phyloP scores from a whole-genome alignment of 768 basidiomycete species.

The Mrakia gelida region DNA sequence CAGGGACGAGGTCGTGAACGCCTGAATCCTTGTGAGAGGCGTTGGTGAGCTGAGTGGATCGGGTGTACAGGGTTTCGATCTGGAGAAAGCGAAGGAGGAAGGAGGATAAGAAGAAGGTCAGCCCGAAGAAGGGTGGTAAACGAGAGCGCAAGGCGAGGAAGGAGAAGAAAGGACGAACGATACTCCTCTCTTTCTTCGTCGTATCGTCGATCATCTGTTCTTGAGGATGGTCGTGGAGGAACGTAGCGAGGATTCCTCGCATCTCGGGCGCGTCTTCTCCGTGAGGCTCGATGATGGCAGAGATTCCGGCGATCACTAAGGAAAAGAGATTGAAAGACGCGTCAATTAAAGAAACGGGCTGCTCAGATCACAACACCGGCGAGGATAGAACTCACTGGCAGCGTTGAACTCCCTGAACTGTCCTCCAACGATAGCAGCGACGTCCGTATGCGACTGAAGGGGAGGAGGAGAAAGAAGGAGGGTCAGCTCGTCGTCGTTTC shows the following conservation, averaged over 20 bases:
- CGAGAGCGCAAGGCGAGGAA: not conserved
- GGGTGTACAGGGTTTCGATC: constrained; percentile 30
- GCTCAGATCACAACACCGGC: not conserved
- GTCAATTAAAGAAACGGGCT: not conserved
- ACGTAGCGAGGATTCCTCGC: constrained; percentile 73
- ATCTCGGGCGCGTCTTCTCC: constrained; percentile 65
- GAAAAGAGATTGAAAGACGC: not conserved
- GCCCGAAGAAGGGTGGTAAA: not conserved
- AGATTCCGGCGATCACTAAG: constrained; percentile 77
- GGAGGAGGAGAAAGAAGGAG: not conserved
- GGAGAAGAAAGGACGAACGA: constrained; percentile 10
- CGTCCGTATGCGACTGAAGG: constrained; percentile 19
- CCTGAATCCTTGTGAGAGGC: constrained; percentile 2
- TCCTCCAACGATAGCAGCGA: constrained; percentile 28
- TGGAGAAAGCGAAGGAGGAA: not conserved
- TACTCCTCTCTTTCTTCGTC: constrained; percentile 33
- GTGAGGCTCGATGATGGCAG: constrained; percentile 71
- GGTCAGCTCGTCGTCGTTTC: not conserved
- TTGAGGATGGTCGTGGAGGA: constrained; percentile 62
- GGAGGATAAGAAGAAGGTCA: not conserved
- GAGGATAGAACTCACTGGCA: not conserved
- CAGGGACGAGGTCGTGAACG: constrained; percentile 20
- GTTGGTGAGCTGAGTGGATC: constrained; percentile 27
- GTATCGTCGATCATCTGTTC: constrained; percentile 46
- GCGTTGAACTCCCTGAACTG: constrained; percentile 30